These are phyloP conservation scores for Pythium aquatile DNA, from an alignment of 352 stramenopile species.

Conservation along the genomic window DNA sequence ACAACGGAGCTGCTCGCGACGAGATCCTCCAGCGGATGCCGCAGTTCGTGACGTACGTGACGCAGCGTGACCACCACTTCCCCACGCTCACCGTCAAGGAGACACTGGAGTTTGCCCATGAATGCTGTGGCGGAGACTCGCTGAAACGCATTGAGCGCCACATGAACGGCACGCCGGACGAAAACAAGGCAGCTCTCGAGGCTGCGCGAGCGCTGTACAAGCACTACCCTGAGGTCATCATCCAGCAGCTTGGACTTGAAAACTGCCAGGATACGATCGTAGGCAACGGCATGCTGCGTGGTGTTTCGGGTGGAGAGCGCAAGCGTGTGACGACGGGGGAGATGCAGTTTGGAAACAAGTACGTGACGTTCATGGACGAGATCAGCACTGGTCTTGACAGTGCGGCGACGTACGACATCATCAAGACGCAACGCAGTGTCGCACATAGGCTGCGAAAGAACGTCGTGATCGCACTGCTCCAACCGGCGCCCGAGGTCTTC, in stretches of 20 bases:
- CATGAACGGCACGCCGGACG: conserved; percentile 9
- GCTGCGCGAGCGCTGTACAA: conserved; percentile 19
- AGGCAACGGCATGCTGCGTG: no score
- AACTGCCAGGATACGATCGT: no score
- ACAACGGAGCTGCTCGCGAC: conserved; percentile 40
- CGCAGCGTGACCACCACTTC: conserved; percentile 16
- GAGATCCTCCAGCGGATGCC: conserved; percentile 37
- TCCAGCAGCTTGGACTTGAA: conserved; percentile 26
- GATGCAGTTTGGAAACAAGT: no score
- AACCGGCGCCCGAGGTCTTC: conserved; percentile 28
- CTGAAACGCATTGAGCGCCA: conserved; percentile 30
- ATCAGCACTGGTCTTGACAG: no score
- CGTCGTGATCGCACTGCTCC: conserved; percentile 44
- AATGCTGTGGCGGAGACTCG: conserved; percentile 25
- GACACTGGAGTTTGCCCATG: conserved; percentile 17
- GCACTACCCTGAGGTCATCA: conserved; percentile 37
- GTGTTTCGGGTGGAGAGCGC: no score
- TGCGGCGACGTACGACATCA: conserved; percentile 39
- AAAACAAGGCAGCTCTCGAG: background rate
- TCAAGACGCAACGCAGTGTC: conserved; percentile 40
- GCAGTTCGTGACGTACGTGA: conserved; percentile 53
- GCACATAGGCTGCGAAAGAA: conserved; percentile 32
- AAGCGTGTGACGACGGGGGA: no score
- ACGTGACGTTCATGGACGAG: no score
- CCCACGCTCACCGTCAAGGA: no score